phyloP scores from a whole-genome alignment of 495 filamentous ascomycete genomes.

The Lophiostoma macrostomum region DNA sequence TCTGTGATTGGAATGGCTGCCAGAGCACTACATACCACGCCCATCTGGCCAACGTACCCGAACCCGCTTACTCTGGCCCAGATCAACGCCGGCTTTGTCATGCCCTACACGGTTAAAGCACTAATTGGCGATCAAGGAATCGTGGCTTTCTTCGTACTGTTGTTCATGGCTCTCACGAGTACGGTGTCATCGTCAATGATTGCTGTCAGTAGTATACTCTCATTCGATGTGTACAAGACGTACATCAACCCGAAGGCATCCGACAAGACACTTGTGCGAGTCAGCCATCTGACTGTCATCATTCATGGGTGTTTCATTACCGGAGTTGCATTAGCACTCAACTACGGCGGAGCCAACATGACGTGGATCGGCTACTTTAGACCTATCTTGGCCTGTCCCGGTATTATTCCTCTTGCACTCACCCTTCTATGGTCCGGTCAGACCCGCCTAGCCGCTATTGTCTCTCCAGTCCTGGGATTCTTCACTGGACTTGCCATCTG shows the following conservation, averaged over 20 bases:
- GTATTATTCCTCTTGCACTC: slow-evolving; percentile 75
- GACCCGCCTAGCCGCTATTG: slow-evolving; percentile 71
- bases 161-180: slow-evolving; percentile 94
- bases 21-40: slow-evolving; percentile 72
- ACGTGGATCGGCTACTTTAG: background rate
- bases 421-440: slow-evolving; percentile 77
- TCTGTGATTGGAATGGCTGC: slow-evolving; percentile 88
- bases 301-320: slow-evolving; percentile 79
- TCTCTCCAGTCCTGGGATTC: slow-evolving; percentile 73
- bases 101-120: slow-evolving; percentile 82
- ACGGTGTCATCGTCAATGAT: slow-evolving; percentile 85
- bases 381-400: slow-evolving; percentile 63
- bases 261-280: slow-evolving; percentile 75
- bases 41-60: slow-evolving; percentile 69
- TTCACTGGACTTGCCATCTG: slow-evolving; percentile 74
- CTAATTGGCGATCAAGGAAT: slow-evolving; percentile 84
- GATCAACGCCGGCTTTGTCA: slow-evolving; percentile 80
- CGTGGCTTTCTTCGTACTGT: slow-evolving; percentile 72
- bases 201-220: slow-evolving; percentile 86
- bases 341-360: slow-evolving; percentile 59
- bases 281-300: slow-evolving; percentile 72
- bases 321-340: slow-evolving; percentile 73
- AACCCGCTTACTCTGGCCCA: slow-evolving; percentile 69
- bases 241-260: slow-evolving; percentile 53
- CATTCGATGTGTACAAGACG: slow-evolving; percentile 75